Conservation (phyloP, 495 filamentous ascomycete species). For the Neurospora africana region DNA sequence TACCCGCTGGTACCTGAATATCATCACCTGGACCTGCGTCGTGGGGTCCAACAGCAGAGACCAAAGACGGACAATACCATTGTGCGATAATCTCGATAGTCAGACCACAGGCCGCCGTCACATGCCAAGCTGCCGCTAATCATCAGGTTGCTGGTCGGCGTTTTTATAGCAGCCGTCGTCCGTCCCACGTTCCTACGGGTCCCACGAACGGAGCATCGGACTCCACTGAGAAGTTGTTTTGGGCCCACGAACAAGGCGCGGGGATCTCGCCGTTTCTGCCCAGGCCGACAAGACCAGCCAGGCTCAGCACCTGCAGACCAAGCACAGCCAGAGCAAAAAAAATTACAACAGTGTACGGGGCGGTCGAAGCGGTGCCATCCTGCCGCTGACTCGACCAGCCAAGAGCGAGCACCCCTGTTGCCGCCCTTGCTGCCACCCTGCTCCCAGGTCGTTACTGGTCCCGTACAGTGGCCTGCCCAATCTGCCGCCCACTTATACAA, state of each 20-base stretch:
- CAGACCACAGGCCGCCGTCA: slow-evolving; percentile 4
- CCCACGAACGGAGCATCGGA: not conserved
- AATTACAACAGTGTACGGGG: not conserved
- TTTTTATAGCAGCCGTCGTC: not conserved
- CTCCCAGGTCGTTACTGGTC: not conserved
- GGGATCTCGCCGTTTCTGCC: not conserved
- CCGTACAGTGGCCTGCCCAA: slow-evolving; percentile 1
- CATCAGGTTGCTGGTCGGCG: not conserved
- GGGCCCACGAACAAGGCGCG: not conserved
- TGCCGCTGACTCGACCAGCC: slow-evolving; percentile 18
- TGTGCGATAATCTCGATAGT: not conserved
- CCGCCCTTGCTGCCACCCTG: slow-evolving; percentile 13
- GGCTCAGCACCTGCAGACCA: not conserved
- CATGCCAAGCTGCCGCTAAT: slow-evolving; percentile 23
- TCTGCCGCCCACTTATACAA: slow-evolving; percentile 10
- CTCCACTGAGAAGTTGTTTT: not conserved
- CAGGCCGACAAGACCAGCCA: not conserved
- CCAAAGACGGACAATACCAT: not conserved
- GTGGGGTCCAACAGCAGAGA: not conserved
- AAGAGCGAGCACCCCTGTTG: slow-evolving; percentile 12
- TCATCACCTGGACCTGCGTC: not conserved
- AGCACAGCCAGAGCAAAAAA: not conserved
- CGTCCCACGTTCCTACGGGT: not conserved
- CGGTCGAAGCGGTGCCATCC: not conserved
- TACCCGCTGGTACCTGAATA: slow-evolving; percentile 8